Evolutionary conservation across 176 grass and related monocot species (phyloP).

Genomic region (Lolium multiflorum): DNA sequence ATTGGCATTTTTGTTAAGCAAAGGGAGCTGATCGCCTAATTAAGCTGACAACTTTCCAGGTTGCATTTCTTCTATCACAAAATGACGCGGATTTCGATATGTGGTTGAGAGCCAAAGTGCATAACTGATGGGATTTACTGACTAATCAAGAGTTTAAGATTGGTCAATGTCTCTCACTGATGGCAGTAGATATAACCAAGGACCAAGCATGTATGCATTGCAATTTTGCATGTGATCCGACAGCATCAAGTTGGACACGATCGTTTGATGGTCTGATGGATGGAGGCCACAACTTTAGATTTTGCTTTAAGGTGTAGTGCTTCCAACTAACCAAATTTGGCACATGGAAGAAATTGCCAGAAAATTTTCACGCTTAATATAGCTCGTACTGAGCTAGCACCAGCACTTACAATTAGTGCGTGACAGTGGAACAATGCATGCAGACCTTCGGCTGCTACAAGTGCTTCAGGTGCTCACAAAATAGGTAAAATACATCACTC

Average conservation of each 20-base stretch:
- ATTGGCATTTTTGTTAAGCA: background rate
- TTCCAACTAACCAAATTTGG: conserved; percentile 49
- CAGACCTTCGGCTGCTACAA: background rate
- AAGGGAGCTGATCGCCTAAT: too few relatives aligned
- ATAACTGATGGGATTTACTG: background rate
- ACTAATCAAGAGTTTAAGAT: background rate
- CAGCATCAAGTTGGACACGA: conserved; percentile 36
- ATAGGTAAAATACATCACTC: background rate
- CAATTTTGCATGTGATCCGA: conserved; percentile 26
- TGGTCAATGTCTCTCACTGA: background rate
- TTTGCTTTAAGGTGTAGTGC: conserved; percentile 48
- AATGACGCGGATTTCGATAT: too few relatives aligned
- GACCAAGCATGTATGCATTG: background rate
- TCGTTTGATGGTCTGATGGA: conserved; percentile 16
- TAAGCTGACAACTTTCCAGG: too few relatives aligned
- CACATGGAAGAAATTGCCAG: conserved; percentile 49
- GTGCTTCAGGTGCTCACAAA: background rate
- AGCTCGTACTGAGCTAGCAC: conserved; percentile 11
- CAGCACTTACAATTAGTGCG: conserved; percentile 31
- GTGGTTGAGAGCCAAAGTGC: background rate
- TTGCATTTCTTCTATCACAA: too few relatives aligned
- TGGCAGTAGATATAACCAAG: background rate
- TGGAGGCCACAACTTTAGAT: conserved; percentile 39
- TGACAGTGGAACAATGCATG: background rate
- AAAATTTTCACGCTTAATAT: background rate